Conservation (phyloP, 2,329 filamentous ascomycete genomes). For the Aspergillus flavus region DNA sequence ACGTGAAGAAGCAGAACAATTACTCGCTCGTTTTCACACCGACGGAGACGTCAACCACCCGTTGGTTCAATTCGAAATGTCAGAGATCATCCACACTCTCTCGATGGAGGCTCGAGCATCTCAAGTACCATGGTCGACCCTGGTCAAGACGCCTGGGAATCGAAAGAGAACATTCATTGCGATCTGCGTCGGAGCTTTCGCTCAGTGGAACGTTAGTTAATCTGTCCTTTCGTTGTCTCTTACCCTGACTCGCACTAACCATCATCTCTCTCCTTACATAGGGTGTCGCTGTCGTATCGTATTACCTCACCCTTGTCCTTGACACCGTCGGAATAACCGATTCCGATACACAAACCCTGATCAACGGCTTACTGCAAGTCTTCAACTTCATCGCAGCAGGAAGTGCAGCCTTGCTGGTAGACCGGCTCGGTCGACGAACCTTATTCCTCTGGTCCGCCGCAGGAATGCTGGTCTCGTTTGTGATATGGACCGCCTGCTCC, state of each 20-base stretch:
- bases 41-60: constrained; percentile 19
- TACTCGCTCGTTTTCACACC: constrained; percentile 26
- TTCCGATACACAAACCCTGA: constrained; percentile 39
- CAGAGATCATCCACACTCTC: constrained; percentile 25
- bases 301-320: constrained; percentile 40
- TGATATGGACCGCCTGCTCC: constrained; percentile 26
- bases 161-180: constrained; percentile 31
- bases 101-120: constrained; percentile 11
- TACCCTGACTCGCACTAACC: not conserved
- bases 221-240: not conserved
- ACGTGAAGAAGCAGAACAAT: constrained; percentile 19
- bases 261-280: not conserved
- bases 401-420: constrained; percentile 24
- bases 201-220: constrained; percentile 25
- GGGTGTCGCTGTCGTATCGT: constrained; percentile 38
- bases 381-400: constrained; percentile 26
- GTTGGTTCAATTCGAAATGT: constrained; percentile 29
- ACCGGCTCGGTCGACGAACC: constrained; percentile 25
- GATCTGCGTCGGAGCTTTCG: constrained; percentile 22
- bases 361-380: constrained; percentile 38
- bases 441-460: constrained; percentile 25
- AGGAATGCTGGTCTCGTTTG: constrained; percentile 29
- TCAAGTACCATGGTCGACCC: constrained; percentile 18
- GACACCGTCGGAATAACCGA: constrained; percentile 40
- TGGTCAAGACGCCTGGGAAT: constrained; percentile 24